Evolutionary conservation across 805 yeast genomes (phyloP), one percentile per base, ranked within the genome.

Genomic region (Candida alai): DNA sequence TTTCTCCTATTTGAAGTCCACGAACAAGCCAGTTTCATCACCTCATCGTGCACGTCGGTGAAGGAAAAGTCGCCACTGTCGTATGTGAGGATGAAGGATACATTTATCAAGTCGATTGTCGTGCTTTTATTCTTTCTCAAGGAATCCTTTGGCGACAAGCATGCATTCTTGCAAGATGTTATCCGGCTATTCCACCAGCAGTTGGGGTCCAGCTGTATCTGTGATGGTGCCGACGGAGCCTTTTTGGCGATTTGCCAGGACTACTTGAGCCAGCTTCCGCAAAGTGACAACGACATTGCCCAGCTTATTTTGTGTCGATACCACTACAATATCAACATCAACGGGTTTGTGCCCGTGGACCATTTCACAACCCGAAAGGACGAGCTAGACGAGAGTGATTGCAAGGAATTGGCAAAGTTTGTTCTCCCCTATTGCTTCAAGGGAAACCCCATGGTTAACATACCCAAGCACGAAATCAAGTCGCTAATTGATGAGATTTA

Each of bases 271-370:
- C 45, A 60, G 1, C 55, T 73, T 18, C 33, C 40, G 14, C 69
- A 68, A 4, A 44, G 49, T 5, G 89, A 83, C 29, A 65, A 68
- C 6, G 93, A 87, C 28, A 54, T 90, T 30, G 70, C 86, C 6
- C 97, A 90, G 49, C 69, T 86, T 21, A 58, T 93, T 15, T 69
- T 78, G 42, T 93, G 98, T 52, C 70, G 84, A 7, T 87, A 81
- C 47, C 94, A 87, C 28, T 68, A 85, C 32, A 58, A 65, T 2
- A 62, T 88, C 3, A 62, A 79, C 1, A 65, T 76, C 8, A 86
- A 80, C 10, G 65, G 67, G 12, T 78, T 76, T 41, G 65, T 66
- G 2, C 86, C 93, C 0, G 71, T 65, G 25, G 83, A 86, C 41
- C 97, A 90, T 49, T 68, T 54, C 24, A 54, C 69, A 24, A 57